Base-by-base conservation (phyloP, 768 basidiomycete genomes). In the Kwoniella heveanensis region DNA sequence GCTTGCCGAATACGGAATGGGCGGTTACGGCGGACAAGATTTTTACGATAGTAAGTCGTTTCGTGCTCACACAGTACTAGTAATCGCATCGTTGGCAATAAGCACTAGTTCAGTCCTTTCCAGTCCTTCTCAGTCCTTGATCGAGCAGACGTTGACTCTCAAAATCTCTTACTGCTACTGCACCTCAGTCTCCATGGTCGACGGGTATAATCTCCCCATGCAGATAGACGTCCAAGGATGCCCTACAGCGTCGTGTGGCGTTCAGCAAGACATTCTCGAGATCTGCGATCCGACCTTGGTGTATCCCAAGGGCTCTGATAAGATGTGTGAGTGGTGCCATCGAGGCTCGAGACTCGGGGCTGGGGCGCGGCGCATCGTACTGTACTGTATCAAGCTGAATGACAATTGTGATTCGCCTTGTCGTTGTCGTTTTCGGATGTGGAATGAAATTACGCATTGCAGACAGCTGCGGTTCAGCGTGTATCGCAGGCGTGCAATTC, bases 181-280 rank as follows among this genome's bases (percentile, higher is more conserved):
- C 2, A 39, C 21, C 50, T 2, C 59, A 72, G 70, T 72, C n/a
- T 72, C 70, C 2, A 72, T 72, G 51, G 67, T 72, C 0, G 70
- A 72, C 27, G 71, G 71, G 7, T 73, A 60, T 52, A 73, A 71
- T 25, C 25, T 73, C 21, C 67, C 71, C 19, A 73, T 73, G 60
- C 29, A 30, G 6, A 73, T 73, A 51, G 57, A 37, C 7, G 32
- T 46, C 13, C 19, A 49, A 27, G 59, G 36, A 3, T 73, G 71
- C 27, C 39, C 30, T 19, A 62, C 50, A 2, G 66, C 53, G 9
- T 56, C 63, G 15, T 71, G 70, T 48, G 71, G 71, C 0, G 50
- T 51, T 5, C 53, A 58, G 32, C 46, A 30, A 6, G 71, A 73
- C 39, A 47, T 73, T 25, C 24, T 73, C 27, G 60, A 51, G 9